phyloP scores from a whole-genome alignment of 768 basidiomycete genomes.

The Dioszegia crocea region DNA sequence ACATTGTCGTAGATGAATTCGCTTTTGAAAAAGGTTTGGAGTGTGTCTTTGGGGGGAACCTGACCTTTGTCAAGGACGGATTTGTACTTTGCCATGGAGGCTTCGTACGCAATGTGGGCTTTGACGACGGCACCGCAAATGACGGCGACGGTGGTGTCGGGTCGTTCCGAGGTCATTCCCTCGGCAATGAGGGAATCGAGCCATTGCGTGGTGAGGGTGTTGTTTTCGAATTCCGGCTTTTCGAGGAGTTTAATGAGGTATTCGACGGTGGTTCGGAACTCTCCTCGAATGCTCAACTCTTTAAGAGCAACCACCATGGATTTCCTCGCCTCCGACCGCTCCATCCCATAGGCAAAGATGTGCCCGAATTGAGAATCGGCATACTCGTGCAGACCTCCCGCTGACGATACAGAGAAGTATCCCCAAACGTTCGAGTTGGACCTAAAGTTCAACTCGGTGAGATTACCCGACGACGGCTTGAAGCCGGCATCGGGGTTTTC shows the following conservation, averaged over 20 bases:
- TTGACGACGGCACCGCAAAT: slow-evolving; percentile 95
- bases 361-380: slow-evolving; percentile 99
- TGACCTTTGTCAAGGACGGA: slow-evolving; percentile 96
- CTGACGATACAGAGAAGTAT: slow-evolving; percentile 93
- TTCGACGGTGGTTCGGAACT: slow-evolving; percentile 97
- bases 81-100: slow-evolving; percentile 88
- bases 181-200: slow-evolving; percentile 94
- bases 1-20: slow-evolving; percentile 97
- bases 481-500: slow-evolving; percentile 99
- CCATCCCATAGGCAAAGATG: slow-evolving; percentile 97
- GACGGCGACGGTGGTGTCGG: slow-evolving; percentile 85
- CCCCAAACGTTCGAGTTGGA: slow-evolving; percentile 99
- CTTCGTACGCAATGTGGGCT: slow-evolving; percentile 82
- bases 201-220: slow-evolving; percentile 98
- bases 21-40: slow-evolving; percentile 93
- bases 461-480: slow-evolving; percentile 93
- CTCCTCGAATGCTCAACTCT: slow-evolving; percentile 96
- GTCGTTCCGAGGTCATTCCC: slow-evolving; percentile 94
- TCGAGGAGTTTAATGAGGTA: slow-evolving; percentile 97
- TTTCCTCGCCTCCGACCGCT: slow-evolving; percentile 89
- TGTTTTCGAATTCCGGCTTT: slow-evolving; percentile 91
- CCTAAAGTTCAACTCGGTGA: slow-evolving; percentile 98
- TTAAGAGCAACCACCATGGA: slow-evolving; percentile 99
- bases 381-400: slow-evolving; percentile 96
- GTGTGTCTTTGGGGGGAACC: slow-evolving; percentile 85